phyloP scores from a whole-genome alignment of 225 moss, liverwort and hornwort genomes.

The Lunularia cruciata region DNA sequence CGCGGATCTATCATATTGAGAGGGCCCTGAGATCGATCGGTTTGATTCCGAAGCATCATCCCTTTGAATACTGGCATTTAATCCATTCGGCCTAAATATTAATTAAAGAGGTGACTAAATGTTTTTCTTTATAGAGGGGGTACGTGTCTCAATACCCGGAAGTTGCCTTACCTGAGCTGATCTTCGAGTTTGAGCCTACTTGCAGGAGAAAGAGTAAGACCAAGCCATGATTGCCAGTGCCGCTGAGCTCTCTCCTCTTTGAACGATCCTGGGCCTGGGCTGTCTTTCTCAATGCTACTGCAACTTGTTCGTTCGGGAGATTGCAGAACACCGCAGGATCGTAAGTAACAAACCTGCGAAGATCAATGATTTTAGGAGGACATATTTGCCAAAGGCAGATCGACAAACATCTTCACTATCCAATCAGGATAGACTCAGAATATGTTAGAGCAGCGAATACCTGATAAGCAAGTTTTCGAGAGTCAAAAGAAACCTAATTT shows the following conservation, averaged over 20 bases:
- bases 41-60: no score
- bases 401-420: no score
- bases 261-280: conserved; percentile 11
- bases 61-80: no score
- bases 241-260: conserved; percentile 33
- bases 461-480: background rate
- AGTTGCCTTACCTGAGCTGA: conserved; percentile 38
- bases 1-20: no score
- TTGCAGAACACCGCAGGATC: conserved; percentile 45
- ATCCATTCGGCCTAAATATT: no score
- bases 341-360: conserved; percentile 36
- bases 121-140: no score
- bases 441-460: background rate
- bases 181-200: conserved; percentile 42
- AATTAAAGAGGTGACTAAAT: no score
- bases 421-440: background rate
- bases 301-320: conserved; percentile 37
- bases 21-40: no score
- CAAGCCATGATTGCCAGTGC: conserved; percentile 45
- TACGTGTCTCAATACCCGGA: no score
- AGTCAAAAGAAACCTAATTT: background rate
- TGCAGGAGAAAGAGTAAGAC: conserved; percentile 43
- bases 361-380: background rate
- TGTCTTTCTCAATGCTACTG: conserved; percentile 28
- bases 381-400: background rate